These are phyloP conservation scores for Dactylis glomerata DNA, from an alignment of 176 grass and related monocot genomes.

Conservation along the genomic window DNA sequence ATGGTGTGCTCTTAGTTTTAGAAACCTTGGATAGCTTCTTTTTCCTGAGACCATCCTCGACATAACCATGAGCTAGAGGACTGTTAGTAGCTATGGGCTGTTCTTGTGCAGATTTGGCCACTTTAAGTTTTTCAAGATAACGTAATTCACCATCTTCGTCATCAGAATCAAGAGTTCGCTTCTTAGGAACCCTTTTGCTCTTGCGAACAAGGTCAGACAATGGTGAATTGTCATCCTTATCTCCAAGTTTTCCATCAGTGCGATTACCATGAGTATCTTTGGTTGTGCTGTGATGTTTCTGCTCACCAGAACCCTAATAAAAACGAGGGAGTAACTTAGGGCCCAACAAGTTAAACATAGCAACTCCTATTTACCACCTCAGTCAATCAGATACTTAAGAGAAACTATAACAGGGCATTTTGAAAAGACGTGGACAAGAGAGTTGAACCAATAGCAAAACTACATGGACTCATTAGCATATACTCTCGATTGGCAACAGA, in stretches of 20 bases:
- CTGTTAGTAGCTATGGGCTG: slow-evolving; percentile 21
- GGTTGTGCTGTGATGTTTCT: slow-evolving; percentile 22
- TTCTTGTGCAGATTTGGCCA: slow-evolving; percentile 44
- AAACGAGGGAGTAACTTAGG: slow-evolving; percentile 7
- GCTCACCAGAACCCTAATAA: slow-evolving; percentile 36
- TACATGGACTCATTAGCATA: neutral
- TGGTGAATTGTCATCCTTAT: slow-evolving; percentile 40
- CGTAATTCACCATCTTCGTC: slow-evolving; percentile 55
- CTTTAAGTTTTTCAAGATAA: slow-evolving; percentile 73
- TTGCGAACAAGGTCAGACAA: slow-evolving; percentile 58
- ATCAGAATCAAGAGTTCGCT: slow-evolving; percentile 52
- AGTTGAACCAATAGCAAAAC: slow-evolving; percentile 19
- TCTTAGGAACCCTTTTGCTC: slow-evolving; percentile 76
- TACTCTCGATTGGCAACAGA: neutral
- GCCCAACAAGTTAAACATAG: slow-evolving; percentile 9
- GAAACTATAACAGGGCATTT: neutral
- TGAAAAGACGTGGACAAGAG: neutral
- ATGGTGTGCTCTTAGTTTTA: slow-evolving; percentile 30
- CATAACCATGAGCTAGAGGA: slow-evolving; percentile 41
- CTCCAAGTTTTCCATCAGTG: slow-evolving; percentile 26
- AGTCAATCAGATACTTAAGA: neutral
- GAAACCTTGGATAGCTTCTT: slow-evolving; percentile 54
- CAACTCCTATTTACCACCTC: neutral
- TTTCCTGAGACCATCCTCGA: slow-evolving; percentile 56
- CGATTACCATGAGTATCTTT: slow-evolving; percentile 26